Conservation (phyloP, 495 filamentous ascomycete species). For the Tricharina praecox region DNA sequence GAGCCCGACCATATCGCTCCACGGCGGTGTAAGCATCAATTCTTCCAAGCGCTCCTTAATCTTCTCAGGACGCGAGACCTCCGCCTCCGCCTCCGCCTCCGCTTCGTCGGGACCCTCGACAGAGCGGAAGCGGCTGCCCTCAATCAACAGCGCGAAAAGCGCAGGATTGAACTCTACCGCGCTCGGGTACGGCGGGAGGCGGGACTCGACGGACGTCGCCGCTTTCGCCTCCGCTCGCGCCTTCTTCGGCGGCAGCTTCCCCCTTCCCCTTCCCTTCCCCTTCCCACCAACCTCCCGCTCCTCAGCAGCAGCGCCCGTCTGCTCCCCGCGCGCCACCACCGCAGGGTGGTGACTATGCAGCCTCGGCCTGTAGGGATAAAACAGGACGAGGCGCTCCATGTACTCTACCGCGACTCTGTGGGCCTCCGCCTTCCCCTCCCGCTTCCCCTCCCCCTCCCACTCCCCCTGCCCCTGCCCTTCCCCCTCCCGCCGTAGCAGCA, state of each 20-base stretch:
- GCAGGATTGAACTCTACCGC: slow-evolving; percentile 18
- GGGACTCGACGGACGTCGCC: not conserved
- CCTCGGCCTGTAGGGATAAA: slow-evolving; percentile 10
- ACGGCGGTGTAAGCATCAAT: slow-evolving; percentile 30
- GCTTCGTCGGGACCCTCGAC: not conserved
- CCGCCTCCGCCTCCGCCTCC: not conserved
- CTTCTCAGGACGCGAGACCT: slow-evolving; percentile 22
- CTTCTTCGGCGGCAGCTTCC: not conserved
- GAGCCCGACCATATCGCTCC: slow-evolving; percentile 11
- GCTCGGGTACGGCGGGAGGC: slow-evolving; percentile 3
- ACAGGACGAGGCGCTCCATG: slow-evolving; percentile 15
- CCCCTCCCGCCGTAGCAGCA: slow-evolving; percentile 6
- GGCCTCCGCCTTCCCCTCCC: too few relatives aligned
- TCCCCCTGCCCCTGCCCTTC: too few relatives aligned
- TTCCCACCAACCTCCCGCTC: not conserved
- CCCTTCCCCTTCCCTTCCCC: not conserved
- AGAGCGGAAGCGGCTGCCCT: not conserved
- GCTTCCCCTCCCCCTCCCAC: too few relatives aligned
- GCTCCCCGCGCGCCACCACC: not conserved
- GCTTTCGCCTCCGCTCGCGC: not conserved
- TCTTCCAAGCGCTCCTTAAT: slow-evolving; percentile 41
- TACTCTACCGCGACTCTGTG: slow-evolving; percentile 16
- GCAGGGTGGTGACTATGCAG: slow-evolving; percentile 10
- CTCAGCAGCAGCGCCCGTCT: not conserved
- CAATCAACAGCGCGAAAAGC: slow-evolving; percentile 10